Evolutionary conservation across 805 yeast species (phyloP), one percentile per base, ranked within the genome.

Genomic region (Nakazawaea laoshanensis): DNA sequence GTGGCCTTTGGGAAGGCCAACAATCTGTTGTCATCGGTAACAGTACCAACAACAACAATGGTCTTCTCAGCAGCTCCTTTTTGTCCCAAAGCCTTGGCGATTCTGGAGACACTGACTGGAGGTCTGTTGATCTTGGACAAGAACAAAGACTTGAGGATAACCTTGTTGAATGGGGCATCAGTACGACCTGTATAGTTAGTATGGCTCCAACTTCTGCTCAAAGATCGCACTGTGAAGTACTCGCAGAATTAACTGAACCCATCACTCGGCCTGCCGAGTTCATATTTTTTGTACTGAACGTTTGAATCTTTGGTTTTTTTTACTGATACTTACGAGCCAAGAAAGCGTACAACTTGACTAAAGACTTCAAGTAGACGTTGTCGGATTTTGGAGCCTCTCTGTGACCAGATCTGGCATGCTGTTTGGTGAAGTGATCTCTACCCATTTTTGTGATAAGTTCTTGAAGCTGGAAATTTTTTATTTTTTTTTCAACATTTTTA

Each of bases 361-460:
- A 82, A 65, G 92, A 72, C 72, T 82, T 83, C 74, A 92, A 77
- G 96, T 92, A 92, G 73, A 88, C 96, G 67, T 92, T 92, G 74
- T 92, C 95, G 52, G 97, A 89, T 78, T 86, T 86, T 74, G 98
- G 99, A 70, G 96, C 96, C 65, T 81, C 72, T 75, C 99, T 87
- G 86, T 86, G 95, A 70, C 94, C 80, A 54, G 80, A 71, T 73
- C 87, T 85, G 63, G 74, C 77, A 81, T 92, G 99, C 74, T 86
- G 96, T 72, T 89, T 92, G 66, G 77, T 65, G 70, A 81, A 75
- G 76, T 85, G 95, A 76, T 92, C 97, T 73, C 80, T 85, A 80
- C 96, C 97, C 97, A 88, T 88, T 60, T 56, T 68, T 49, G 37
- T 32, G 24, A 32, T 28, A n/a, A n/a, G n/a, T n/a, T n/a, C n/a